These are phyloP conservation scores for Candida nonsorbophila DNA, from an alignment of 805 yeast genomes.

Conservation along the genomic window DNA sequence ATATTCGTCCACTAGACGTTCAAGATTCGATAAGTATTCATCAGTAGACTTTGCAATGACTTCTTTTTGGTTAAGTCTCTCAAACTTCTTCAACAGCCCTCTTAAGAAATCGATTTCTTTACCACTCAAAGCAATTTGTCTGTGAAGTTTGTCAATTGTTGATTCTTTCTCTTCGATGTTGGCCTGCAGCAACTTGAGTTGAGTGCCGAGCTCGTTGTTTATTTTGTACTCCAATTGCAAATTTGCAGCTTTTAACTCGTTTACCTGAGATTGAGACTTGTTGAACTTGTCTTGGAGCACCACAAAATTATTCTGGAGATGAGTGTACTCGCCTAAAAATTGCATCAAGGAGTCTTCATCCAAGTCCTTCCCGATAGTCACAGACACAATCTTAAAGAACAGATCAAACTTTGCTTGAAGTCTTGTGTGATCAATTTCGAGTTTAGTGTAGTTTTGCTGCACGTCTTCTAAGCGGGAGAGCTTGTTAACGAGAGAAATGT, in stretches of 20 bases:
- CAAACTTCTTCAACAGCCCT: conserved; percentile 49
- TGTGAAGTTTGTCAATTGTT: conserved; percentile 36
- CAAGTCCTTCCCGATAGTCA: not conserved
- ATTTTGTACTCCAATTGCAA: conserved; percentile 9
- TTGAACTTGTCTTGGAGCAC: conserved; percentile 33
- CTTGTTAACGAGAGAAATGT: conserved; percentile 34
- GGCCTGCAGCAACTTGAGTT: conserved; percentile 7
- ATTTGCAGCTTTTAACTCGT: conserved; percentile 11
- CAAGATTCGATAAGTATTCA: conserved; percentile 36
- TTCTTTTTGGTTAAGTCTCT: conserved; percentile 23
- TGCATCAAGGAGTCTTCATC: conserved; percentile 9
- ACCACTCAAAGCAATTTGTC: conserved; percentile 46
- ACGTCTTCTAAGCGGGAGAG: conserved; percentile 32
- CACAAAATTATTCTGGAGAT: conserved; percentile 23
- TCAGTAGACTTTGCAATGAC: conserved; percentile 23
- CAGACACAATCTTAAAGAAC: conserved; percentile 30
- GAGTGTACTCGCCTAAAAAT: conserved; percentile 6
- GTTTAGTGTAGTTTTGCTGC: conserved; percentile 40
- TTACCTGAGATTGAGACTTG: conserved; percentile 13
- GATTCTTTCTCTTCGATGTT: conserved; percentile 10
- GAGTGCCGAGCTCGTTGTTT: conserved; percentile 8
- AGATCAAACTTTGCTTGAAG: conserved; percentile 44
- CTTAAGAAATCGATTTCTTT: conserved; percentile 58
- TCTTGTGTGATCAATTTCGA: conserved; percentile 46
- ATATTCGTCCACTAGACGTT: conserved; percentile 49